Evolutionary conservation across 164 flowering plant genomes (phyloP).

Genomic region (Berberis vulgaris): DNA sequence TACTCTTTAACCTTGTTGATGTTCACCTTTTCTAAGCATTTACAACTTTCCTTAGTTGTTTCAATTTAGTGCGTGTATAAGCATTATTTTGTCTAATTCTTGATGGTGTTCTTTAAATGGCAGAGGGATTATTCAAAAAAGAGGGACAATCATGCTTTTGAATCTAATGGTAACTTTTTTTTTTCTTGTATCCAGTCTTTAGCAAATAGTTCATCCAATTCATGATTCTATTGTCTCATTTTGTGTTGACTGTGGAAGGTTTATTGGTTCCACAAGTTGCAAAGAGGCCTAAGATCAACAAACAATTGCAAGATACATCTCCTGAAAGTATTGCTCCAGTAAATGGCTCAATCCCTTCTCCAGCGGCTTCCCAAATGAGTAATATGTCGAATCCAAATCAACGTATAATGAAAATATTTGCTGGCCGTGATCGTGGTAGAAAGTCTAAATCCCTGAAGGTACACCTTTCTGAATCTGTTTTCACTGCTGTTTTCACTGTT

Average conservation of each 20-base stretch:
- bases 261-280: constrained; percentile 45
- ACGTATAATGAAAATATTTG: constrained; percentile 46
- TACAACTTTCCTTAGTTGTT: too few relatives aligned
- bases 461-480: neutral
- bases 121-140: too few relatives aligned
- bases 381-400: constrained; percentile 81
- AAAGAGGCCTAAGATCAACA: constrained; percentile 70
- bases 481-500: neutral
- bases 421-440: constrained; percentile 69
- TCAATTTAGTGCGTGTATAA: too few relatives aligned
- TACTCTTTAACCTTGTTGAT: too few relatives aligned
- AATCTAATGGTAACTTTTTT: too few relatives aligned
- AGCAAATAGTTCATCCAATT: neutral
- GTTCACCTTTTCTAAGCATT: too few relatives aligned
- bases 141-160: too few relatives aligned
- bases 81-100: too few relatives aligned
- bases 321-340: constrained; percentile 45
- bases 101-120: too few relatives aligned
- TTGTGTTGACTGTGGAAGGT: constrained; percentile 28
- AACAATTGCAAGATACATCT: constrained; percentile 47
- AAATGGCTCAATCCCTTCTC: constrained; percentile 73
- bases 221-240: neutral
- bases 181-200: neutral
- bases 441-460: constrained; percentile 76
- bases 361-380: constrained; percentile 92